Percentiles rank a stretch among this genome's conserved stretches.
These are phyloP conservation scores for Volvox carteri DNA, from an alignment of 163 green algal genomes.

Conservation along the genomic window DNA sequence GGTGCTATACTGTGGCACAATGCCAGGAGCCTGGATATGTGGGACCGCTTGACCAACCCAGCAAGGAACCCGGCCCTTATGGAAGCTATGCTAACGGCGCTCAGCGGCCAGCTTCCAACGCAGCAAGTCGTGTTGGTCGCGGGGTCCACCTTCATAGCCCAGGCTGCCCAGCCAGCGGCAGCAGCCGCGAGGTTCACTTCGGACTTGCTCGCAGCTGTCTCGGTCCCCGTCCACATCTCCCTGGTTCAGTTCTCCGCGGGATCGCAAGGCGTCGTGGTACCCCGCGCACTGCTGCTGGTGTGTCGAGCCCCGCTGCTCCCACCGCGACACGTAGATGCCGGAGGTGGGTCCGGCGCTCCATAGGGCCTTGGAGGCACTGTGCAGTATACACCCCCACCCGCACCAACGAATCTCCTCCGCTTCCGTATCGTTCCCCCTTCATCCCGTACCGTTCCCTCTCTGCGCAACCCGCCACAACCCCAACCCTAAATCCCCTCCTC, in stretches of 20 bases:
- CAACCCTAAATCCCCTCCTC: no score
- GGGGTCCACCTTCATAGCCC: not conserved
- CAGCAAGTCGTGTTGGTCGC: not conserved
- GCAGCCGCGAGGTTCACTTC: slow-evolving; percentile 11
- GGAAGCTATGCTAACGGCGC: not conserved
- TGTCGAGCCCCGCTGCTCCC: slow-evolving; percentile 13
- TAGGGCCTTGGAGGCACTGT: no score
- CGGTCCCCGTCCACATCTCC: slow-evolving; percentile 10
- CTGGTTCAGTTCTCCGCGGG: not conserved
- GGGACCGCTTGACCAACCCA: not conserved
- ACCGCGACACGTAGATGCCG: not conserved
- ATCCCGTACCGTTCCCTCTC: no score
- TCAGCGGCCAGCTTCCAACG: not conserved
- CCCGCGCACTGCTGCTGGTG: slow-evolving; percentile 9
- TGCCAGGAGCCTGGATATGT: not conserved
- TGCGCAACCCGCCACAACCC: no score
- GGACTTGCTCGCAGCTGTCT: slow-evolving; percentile 2
- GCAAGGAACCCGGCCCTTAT: not conserved
- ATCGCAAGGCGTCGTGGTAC: not conserved
- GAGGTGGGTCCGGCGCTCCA: not conserved
- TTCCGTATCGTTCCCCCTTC: no score
- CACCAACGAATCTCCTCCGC: no score
- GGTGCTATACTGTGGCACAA: slow-evolving; percentile 24
- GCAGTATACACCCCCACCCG: no score
- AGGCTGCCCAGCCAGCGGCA: not conserved